These are phyloP conservation scores for Annona cherimola DNA, from an alignment of 164 flowering plant species.

Conservation along the genomic window DNA sequence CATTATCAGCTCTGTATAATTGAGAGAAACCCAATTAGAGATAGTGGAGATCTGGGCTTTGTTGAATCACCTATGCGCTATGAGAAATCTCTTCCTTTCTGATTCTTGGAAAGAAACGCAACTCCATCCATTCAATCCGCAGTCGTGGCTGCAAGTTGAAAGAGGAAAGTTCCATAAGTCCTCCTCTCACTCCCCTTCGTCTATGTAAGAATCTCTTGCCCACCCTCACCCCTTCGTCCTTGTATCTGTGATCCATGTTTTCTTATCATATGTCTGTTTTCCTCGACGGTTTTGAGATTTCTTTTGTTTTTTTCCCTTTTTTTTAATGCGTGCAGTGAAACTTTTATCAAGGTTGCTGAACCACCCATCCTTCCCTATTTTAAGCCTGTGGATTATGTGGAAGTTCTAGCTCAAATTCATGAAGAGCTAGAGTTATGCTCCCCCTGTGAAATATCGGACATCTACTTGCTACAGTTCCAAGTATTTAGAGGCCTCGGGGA, in stretches of 20 bases:
- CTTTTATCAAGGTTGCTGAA: constrained; percentile 85
- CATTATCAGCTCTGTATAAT: constrained; percentile 11
- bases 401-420: constrained; percentile 91
- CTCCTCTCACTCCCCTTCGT: constrained; percentile 54
- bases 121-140: constrained; percentile 76
- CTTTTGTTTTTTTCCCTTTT: constrained; percentile 3
- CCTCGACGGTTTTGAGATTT: constrained; percentile 4
- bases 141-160: constrained; percentile 99
- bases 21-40: constrained; percentile 27
- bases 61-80: constrained; percentile 65
- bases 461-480: constrained; percentile 76
- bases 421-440: constrained; percentile 87
- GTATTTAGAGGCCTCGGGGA: constrained; percentile 94
- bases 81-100: constrained; percentile 80
- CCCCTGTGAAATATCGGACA: constrained; percentile 56
- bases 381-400: constrained; percentile 89
- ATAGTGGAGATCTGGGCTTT: constrained; percentile 94
- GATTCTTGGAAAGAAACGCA: constrained; percentile 84
- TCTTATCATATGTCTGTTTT: background rate
- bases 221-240: background rate
- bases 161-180: constrained; percentile 82
- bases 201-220: constrained; percentile 55
- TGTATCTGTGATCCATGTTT: background rate
- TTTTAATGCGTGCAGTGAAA: constrained; percentile 53
- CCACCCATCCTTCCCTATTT: constrained; percentile 71